Conservation (phyloP, 2,329 filamentous ascomycete species). For the Ophiocordyceps camponoti-saundersi region DNA sequence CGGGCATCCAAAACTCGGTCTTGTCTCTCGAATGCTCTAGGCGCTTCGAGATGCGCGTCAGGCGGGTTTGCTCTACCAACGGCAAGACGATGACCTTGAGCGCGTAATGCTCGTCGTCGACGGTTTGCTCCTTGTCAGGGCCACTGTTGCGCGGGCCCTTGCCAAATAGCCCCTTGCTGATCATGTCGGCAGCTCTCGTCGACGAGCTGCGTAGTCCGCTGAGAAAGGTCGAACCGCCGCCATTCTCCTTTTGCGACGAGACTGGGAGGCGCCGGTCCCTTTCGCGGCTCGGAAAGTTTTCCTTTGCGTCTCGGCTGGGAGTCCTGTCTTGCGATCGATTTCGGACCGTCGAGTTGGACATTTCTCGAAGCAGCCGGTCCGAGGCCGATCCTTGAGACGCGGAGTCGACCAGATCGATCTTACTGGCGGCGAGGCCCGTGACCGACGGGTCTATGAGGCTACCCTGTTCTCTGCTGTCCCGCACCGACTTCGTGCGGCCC, state of each 20-base stretch:
- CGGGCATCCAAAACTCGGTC: constrained; percentile 98
- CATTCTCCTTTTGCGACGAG: constrained; percentile 39
- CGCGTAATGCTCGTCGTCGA: constrained; percentile 72
- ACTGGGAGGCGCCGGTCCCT: constrained; percentile 31
- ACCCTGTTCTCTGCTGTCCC: constrained; percentile 31
- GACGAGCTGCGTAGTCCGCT: constrained; percentile 57
- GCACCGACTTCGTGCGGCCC: constrained; percentile 32
- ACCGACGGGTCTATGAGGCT: constrained; percentile 18
- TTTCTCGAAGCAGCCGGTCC: constrained; percentile 51
- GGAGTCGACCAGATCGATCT: constrained; percentile 12
- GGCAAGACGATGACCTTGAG: constrained; percentile 75
- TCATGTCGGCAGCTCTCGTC: constrained; percentile 60
- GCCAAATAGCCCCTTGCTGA: constrained; percentile 69
- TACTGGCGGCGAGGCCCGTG: constrained; percentile 8
- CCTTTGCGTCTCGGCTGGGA: constrained; percentile 25
- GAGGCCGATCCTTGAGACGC: constrained; percentile 38
- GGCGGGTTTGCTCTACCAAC: constrained; percentile 74
- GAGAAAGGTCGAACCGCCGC: constrained; percentile 46
- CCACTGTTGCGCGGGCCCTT: constrained; percentile 53
- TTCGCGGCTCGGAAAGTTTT: constrained; percentile 21
- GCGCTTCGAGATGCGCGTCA: constrained; percentile 78
- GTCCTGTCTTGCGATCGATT: constrained; percentile 60
- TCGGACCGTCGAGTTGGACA: constrained; percentile 46
- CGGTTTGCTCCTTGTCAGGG: constrained; percentile 42
- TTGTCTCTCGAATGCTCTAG: constrained; percentile 82